These are phyloP conservation scores for Camellia granthamiana DNA, from an alignment of 148 eudicot genomes.

Conservation along the genomic window DNA sequence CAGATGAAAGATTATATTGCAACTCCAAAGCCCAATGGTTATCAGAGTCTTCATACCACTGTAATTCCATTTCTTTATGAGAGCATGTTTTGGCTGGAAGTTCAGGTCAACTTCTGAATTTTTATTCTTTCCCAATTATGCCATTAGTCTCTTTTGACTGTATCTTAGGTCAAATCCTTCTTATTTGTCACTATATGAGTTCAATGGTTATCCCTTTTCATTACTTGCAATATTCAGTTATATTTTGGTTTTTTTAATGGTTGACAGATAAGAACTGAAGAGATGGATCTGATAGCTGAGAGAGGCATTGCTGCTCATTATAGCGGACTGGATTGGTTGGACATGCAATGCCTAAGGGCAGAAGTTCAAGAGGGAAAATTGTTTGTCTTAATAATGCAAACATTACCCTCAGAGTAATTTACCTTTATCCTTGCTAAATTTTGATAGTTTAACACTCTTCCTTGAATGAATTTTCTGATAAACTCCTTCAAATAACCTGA, in stretches of 20 bases:
- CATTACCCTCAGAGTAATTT: slow-evolving; percentile 76
- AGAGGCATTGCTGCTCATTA: slow-evolving; percentile 98
- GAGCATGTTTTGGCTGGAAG: slow-evolving; percentile 96
- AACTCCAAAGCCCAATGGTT: slow-evolving; percentile 94
- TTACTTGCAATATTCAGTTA: background rate
- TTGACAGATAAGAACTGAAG: slow-evolving; percentile 88
- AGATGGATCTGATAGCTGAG: slow-evolving; percentile 92
- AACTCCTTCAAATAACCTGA: slow-evolving; percentile 8
- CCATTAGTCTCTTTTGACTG: background rate
- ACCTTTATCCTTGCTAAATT: slow-evolving; percentile 11
- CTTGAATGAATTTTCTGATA: background rate
- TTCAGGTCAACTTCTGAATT: slow-evolving; percentile 59
- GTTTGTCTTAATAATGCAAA: slow-evolving; percentile 67
- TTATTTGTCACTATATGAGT: background rate
- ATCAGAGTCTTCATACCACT: slow-evolving; percentile 96
- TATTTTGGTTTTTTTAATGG: slow-evolving; percentile 5
- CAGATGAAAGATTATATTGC: slow-evolving; percentile 99
- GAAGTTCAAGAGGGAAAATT: slow-evolving; percentile 61
- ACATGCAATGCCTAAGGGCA: slow-evolving; percentile 42
- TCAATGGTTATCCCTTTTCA: background rate
- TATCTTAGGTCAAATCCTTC: background rate
- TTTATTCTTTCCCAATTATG: background rate
- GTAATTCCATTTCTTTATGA: slow-evolving; percentile 97
- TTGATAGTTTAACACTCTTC: slow-evolving; percentile 1
- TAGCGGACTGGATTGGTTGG: slow-evolving; percentile 75